phyloP scores from a whole-genome alignment of 2,329 filamentous ascomycete genomes.

The Trichoderma koningiopsis region DNA sequence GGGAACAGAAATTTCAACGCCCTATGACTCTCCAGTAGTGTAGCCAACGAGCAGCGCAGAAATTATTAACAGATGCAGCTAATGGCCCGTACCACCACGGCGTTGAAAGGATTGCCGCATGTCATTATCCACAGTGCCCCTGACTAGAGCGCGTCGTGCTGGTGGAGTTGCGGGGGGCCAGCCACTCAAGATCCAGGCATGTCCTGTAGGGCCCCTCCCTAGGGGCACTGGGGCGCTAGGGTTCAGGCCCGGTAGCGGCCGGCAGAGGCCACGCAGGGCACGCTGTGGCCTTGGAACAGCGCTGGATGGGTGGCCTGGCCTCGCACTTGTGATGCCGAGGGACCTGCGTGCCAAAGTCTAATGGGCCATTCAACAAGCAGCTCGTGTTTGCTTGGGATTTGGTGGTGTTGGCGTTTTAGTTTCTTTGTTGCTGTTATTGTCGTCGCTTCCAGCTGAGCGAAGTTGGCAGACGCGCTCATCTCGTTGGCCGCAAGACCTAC shows the following conservation, averaged over 20 bases:
- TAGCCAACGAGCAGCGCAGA: background rate
- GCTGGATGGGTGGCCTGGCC: background rate
- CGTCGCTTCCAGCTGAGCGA: background rate
- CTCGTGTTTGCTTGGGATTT: background rate
- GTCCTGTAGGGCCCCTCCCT: slow-evolving; percentile 7
- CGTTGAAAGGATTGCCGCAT: slow-evolving; percentile 18
- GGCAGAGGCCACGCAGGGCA: background rate
- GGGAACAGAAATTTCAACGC: background rate
- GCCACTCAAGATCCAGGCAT: slow-evolving; percentile 24
- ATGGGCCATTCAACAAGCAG: background rate
- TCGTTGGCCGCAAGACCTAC: background rate
- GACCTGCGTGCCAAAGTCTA: background rate
- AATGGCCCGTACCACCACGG: background rate
- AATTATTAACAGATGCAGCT: background rate
- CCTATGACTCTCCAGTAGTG: background rate
- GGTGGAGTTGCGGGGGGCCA: slow-evolving; percentile 24
- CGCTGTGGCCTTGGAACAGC: background rate
- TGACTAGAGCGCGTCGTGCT: slow-evolving; percentile 23
- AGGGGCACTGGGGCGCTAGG: slow-evolving; percentile 25
- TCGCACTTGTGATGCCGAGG: slow-evolving; percentile 12
- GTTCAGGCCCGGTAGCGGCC: slow-evolving; percentile 17
- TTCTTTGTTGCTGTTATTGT: background rate
- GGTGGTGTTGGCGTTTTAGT: background rate
- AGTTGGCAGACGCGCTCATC: background rate
- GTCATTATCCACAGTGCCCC: slow-evolving; percentile 22